Evolutionary conservation across 805 yeast genomes (phyloP).

Genomic region (Saccharomycopsis malanga): DNA sequence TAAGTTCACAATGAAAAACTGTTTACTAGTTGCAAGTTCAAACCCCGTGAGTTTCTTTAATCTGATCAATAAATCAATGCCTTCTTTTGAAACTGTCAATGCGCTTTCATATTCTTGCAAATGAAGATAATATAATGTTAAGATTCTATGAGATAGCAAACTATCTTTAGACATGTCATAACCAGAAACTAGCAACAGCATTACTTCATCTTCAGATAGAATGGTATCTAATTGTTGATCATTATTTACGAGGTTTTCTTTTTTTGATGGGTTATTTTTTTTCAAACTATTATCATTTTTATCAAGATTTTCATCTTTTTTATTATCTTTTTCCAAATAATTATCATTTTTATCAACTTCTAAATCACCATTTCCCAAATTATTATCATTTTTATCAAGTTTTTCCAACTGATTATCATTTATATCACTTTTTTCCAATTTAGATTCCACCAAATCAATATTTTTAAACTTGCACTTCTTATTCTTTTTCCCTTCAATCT

Average conservation of each 20-base stretch:
- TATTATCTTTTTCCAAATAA: neutral
- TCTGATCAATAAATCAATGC: constrained; percentile 48
- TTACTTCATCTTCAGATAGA: constrained; percentile 40
- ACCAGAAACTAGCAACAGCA: constrained; percentile 46
- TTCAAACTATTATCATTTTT: constrained; percentile 17
- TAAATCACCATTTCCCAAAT: constrained; percentile 23
- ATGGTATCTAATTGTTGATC: constrained; percentile 24
- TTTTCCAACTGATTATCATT: constrained; percentile 14
- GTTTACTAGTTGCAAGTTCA: constrained; percentile 43
- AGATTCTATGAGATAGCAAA: constrained; percentile 58
- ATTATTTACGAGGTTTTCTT: constrained; percentile 25
- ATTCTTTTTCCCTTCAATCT: constrained; percentile 19
- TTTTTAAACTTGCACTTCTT: no score
- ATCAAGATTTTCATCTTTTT: constrained; percentile 16
- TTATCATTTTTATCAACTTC: constrained; percentile 20
- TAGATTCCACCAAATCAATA: no score
- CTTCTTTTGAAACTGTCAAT: constrained; percentile 50
- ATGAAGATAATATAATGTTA: constrained; percentile 52
- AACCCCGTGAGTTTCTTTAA: constrained; percentile 41
- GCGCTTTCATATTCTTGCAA: constrained; percentile 59
- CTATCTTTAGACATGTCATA: constrained; percentile 37
- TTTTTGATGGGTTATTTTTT: constrained; percentile 12
- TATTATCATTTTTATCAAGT: constrained; percentile 22
- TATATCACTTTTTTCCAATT: constrained; percentile 8
- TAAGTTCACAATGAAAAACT: constrained; percentile 53